phyloP scores from a whole-genome alignment of 495 filamentous ascomycete species.

The Tuber brumale region DNA sequence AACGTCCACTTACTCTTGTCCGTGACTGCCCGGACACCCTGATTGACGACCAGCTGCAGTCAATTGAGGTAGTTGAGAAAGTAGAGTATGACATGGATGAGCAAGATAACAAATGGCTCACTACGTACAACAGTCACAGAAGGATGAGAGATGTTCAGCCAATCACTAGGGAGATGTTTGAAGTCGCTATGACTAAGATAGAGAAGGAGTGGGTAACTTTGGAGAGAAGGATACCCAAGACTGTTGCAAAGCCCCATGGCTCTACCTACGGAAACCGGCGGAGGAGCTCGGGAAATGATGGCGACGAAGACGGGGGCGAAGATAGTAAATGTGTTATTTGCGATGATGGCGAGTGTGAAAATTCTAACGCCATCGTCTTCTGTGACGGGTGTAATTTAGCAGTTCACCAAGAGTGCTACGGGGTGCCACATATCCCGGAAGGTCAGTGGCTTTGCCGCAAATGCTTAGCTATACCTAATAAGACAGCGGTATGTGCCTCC shows the following conservation, averaged over 20 bases:
- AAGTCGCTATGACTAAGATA: constrained; percentile 96
- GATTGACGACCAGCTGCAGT: constrained; percentile 41
- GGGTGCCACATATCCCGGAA: constrained; percentile 96
- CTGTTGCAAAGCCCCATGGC: constrained; percentile 91
- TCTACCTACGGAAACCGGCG: constrained; percentile 57
- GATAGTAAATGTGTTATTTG: constrained; percentile 97
- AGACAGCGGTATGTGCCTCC: constrained; percentile 61
- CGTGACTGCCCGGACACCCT: constrained; percentile 49
- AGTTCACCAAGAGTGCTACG: constrained; percentile 98
- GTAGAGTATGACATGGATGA: constrained; percentile 99
- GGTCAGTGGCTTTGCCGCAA: constrained; percentile 98
- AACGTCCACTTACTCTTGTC: constrained; percentile 70
- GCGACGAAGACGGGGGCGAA: constrained; percentile 88
- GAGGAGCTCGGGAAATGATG: constrained; percentile 67
- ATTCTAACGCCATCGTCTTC: constrained; percentile 99
- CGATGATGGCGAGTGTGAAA: constrained; percentile 97
- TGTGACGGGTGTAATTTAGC: constrained; percentile 97
- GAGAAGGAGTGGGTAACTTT: constrained; percentile 97
- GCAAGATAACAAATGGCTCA: constrained; percentile 94
- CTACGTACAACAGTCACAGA: constrained; percentile 70
- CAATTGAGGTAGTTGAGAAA: constrained; percentile 53
- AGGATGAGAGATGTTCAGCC: constrained; percentile 64
- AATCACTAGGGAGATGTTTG: constrained; percentile 87
- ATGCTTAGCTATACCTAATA: constrained; percentile 88
- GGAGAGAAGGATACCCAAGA: constrained; percentile 92